These are phyloP conservation scores for Fragilariopsis cylindrus DNA, from an alignment of 108 stramenopile genomes.

Conservation along the genomic window DNA sequence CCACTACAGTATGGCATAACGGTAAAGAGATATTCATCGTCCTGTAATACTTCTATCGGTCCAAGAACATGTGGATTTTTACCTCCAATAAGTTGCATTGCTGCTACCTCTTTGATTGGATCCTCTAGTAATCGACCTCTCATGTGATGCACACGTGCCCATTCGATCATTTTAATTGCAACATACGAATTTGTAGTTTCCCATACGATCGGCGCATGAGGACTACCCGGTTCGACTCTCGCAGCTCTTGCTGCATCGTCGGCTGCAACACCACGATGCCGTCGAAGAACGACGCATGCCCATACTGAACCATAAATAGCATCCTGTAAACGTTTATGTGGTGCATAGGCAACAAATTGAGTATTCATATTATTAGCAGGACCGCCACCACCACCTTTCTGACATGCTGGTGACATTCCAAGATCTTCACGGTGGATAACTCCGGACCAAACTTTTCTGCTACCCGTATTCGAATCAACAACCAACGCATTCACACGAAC, in stretches of 20 bases:
- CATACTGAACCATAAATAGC: conserved; percentile 87
- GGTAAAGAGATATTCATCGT: conserved; percentile 81
- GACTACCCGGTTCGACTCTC: conserved; percentile 74
- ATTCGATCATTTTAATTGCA: conserved; percentile 92
- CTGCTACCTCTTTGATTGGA: conserved; percentile 89
- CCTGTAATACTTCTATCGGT: conserved; percentile 77
- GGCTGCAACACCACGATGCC: conserved; percentile 71
- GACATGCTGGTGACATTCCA: not conserved
- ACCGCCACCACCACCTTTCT: not conserved
- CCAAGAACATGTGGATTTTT: conserved; percentile 76
- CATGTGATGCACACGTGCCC: conserved; percentile 77
- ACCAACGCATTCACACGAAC: conserved; percentile 78
- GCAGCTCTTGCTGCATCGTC: conserved; percentile 83
- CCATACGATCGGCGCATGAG: conserved; percentile 81
- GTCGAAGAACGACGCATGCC: conserved; percentile 70
- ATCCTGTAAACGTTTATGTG: conserved; percentile 76
- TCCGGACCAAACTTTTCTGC: conserved; percentile 52
- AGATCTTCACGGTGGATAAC: conserved; percentile 78
- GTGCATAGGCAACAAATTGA: conserved; percentile 72
- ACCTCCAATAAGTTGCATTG: conserved; percentile 77
- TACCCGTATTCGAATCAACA: conserved; percentile 65
- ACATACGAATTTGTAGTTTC: conserved; percentile 74
- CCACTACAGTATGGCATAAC: conserved; percentile 89
- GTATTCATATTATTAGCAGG: not conserved
- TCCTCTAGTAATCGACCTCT: conserved; percentile 84